These are phyloP conservation scores for Dictyostelium firmibasis DNA, from an alignment of 78 protist genomes.

Conservation along the genomic window DNA sequence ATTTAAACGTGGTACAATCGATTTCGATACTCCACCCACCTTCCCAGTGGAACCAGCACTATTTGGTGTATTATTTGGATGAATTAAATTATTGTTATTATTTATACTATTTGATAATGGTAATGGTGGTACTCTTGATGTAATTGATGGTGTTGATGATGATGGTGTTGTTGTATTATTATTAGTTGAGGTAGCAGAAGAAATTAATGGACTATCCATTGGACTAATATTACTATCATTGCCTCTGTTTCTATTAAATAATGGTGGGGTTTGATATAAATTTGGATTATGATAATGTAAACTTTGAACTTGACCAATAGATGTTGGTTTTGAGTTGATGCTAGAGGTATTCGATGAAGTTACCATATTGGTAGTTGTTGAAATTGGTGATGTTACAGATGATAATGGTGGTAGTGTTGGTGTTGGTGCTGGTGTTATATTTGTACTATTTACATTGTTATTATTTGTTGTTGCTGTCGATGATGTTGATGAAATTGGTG, in stretches of 20 bases:
- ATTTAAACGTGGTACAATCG: slow-evolving; percentile 46
- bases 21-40: not conserved
- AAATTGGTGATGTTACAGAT: not conserved
- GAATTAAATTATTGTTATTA: slow-evolving; percentile 12
- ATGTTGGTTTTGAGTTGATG: not conserved
- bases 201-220: slow-evolving; percentile 3
- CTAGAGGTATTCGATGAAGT: no score
- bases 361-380: no score
- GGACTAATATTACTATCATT: slow-evolving; percentile 8
- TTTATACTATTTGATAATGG: slow-evolving; percentile 25
- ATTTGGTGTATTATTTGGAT: not conserved
- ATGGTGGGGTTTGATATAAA: slow-evolving; percentile 17
- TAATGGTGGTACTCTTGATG: not conserved
- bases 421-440: not conserved
- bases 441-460: not conserved
- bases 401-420: not conserved
- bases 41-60: not conserved
- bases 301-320: not conserved
- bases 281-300: not conserved
- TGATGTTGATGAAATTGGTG: not conserved
- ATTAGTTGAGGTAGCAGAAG: not conserved
- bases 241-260: not conserved
- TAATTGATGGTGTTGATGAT: not conserved
- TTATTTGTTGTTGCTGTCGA: not conserved
- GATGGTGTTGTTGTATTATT: not conserved